Evolutionary conservation across 148 eudicot genomes (phyloP).

Genomic region (Beta vulgaris): DNA sequence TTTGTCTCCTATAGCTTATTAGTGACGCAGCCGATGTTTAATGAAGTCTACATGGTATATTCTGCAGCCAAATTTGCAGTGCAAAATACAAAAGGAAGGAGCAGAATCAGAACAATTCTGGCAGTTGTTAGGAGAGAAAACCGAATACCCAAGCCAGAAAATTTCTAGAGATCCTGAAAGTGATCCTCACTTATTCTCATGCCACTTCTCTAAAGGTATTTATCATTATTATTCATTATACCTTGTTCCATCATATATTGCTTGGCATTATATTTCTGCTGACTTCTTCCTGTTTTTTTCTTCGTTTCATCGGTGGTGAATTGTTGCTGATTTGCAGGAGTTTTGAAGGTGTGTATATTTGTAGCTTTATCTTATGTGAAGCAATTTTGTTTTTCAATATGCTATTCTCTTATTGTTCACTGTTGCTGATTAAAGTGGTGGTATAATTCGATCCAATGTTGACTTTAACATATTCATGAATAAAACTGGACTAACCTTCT

Average conservation of each 20-base stretch:
- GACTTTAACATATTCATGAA: not conserved
- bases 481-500: not conserved
- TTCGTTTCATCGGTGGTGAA: constrained; percentile 27
- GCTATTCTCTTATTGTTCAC: not conserved
- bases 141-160: constrained; percentile 81
- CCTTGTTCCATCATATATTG: not conserved
- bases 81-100: constrained; percentile 83
- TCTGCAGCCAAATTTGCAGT: constrained; percentile 83
- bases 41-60: constrained; percentile 15
- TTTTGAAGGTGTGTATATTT: constrained; percentile 62
- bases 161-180: constrained; percentile 62
- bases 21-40: not conserved
- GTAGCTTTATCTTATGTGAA: not conserved
- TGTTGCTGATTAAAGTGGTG: not conserved
- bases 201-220: constrained; percentile 71
- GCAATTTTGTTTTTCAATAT: not conserved
- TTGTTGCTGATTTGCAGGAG: constrained; percentile 48
- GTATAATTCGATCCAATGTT: not conserved
- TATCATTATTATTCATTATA: not conserved
- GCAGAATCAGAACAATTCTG: constrained; percentile 80
- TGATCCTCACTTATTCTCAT: constrained; percentile 87
- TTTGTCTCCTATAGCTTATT: not conserved
- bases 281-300: constrained; percentile 18
- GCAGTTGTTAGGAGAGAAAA: constrained; percentile 80
- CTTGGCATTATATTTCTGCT: constrained; percentile 20